phyloP scores from a whole-genome alignment of 192 early-diverging fungal species.

The Linnemannia schmuckeri region DNA sequence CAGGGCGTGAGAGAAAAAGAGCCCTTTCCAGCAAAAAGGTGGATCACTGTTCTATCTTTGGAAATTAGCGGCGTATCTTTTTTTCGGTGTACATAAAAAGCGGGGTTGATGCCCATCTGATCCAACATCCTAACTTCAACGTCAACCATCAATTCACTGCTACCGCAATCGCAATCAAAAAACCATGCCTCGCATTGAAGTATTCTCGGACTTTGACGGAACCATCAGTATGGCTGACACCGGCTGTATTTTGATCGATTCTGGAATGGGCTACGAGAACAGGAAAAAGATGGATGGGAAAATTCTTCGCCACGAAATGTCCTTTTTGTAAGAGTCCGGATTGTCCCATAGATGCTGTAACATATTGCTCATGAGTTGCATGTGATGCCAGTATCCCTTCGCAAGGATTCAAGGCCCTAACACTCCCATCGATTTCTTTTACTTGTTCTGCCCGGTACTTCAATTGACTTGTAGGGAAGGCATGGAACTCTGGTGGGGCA shows the following conservation, averaged over 20 bases:
- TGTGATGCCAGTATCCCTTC: no score
- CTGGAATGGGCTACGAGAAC: constrained; percentile 56
- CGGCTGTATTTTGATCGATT: constrained; percentile 63
- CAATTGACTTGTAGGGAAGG: constrained; percentile 22
- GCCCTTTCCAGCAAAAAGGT: neutral
- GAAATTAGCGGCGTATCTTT: neutral
- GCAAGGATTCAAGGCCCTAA: neutral
- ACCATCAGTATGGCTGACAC: constrained; percentile 66
- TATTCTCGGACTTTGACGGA: constrained; percentile 70
- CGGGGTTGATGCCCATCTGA: neutral
- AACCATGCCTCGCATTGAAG: constrained; percentile 57
- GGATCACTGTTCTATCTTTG: neutral
- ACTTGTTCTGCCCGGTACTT: neutral
- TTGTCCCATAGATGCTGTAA: no score
- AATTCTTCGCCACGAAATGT: constrained; percentile 58
- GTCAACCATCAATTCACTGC: neutral
- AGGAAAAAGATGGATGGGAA: constrained; percentile 57
- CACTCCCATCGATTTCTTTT: neutral
- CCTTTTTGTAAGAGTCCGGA: constrained; percentile 54
- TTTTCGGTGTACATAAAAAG: neutral
- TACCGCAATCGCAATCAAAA: neutral
- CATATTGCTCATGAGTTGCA: no score
- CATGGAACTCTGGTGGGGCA: constrained; percentile 43
- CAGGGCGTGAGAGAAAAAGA: neutral
- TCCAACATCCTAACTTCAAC: neutral